Evolutionary conservation across 2,329 filamentous ascomycete species (phyloP).

Genomic region (Colletotrichum higginsianum): DNA sequence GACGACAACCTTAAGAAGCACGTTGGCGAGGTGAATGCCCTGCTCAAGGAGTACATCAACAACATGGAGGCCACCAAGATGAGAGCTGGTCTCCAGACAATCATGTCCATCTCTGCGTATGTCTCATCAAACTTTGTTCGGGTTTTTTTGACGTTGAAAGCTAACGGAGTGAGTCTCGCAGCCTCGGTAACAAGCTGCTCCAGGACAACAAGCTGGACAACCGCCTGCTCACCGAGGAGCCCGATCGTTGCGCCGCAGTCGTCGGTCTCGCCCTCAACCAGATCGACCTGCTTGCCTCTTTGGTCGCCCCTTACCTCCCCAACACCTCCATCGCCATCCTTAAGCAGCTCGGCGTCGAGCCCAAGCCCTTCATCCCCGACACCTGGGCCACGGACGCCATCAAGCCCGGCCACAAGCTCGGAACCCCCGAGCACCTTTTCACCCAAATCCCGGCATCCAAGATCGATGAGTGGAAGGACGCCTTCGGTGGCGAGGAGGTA

Average conservation of each 20-base stretch:
- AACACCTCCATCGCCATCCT: constrained; percentile 83
- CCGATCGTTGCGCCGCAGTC: constrained; percentile 69
- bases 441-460: constrained; percentile 86
- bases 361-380: constrained; percentile 73
- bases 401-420: constrained; percentile 83
- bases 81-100: constrained; percentile 74
- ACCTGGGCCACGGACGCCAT: constrained; percentile 75
- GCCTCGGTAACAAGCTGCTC: constrained; percentile 64
- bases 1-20: constrained; percentile 69
- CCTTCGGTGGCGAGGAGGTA: constrained; percentile 76
- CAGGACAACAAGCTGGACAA: constrained; percentile 70
- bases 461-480: constrained; percentile 85
- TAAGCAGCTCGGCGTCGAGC: constrained; percentile 76
- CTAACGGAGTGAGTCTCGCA: constrained; percentile 25
- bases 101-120: constrained; percentile 75
- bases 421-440: constrained; percentile 85
- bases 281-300: constrained; percentile 83
- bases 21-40: constrained; percentile 74
- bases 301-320: constrained; percentile 89
- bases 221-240: constrained; percentile 67
- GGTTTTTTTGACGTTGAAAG: not conserved
- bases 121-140: not conserved
- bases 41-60: constrained; percentile 76
- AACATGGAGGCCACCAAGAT: constrained; percentile 81
- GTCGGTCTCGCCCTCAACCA: constrained; percentile 88